Percentiles rank a stretch among this genome's conserved stretches.
phyloP scores from a whole-genome alignment of 2,329 filamentous ascomycete genomes.

The Neofusicoccum umdonicola region DNA sequence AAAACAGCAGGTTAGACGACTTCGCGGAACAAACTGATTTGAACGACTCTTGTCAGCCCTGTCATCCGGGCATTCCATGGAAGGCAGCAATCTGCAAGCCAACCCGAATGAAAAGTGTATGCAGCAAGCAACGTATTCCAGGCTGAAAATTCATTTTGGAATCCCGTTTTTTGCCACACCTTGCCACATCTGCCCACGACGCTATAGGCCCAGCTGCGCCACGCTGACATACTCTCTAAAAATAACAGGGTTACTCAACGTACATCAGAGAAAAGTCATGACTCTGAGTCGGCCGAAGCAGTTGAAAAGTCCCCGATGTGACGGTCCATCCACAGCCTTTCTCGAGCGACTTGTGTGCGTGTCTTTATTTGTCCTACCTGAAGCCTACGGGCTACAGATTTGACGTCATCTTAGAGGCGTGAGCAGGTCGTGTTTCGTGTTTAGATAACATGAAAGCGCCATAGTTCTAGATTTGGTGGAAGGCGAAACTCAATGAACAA shows the following conservation, averaged over 20 bases:
- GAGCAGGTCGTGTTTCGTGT: too few relatives aligned
- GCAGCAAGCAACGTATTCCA: not conserved
- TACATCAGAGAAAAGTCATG: not conserved
- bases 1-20: too few relatives aligned
- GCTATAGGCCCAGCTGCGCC: not conserved
- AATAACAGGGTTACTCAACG: not conserved
- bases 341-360: too few relatives aligned
- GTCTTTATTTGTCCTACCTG: too few relatives aligned
- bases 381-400: too few relatives aligned
- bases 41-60: not conserved
- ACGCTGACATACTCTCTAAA: not conserved
- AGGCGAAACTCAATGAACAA: too few relatives aligned
- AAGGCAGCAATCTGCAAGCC: not conserved
- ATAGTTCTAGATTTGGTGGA: too few relatives aligned
- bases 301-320: not conserved
- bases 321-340: too few relatives aligned
- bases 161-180: slow-evolving; percentile 7
- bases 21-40: not conserved
- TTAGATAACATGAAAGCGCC: too few relatives aligned
- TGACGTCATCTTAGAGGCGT: too few relatives aligned
- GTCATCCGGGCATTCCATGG: not conserved
- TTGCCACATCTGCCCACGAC: not conserved
- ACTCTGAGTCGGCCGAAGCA: not conserved
- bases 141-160: not conserved
- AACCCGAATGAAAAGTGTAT: not conserved